Percentiles rank a stretch among this genome's conserved stretches.
Evolutionary conservation across 2,329 filamentous ascomycete species (phyloP).

Genomic region (Lachnellula occidentalis): DNA sequence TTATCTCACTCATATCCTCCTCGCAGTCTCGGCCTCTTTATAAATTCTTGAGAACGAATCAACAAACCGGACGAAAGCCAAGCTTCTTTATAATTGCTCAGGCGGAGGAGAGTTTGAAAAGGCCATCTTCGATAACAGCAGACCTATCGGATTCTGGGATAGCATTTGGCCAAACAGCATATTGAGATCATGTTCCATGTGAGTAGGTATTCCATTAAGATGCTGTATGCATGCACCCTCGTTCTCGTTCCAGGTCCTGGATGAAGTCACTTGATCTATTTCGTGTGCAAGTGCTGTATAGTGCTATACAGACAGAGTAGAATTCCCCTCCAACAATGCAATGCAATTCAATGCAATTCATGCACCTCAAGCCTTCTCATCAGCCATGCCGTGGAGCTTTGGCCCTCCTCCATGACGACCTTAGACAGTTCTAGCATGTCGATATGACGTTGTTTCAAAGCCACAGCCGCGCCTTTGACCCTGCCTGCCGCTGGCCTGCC

Average conservation of each 20-base stretch:
- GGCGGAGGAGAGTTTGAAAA: neutral
- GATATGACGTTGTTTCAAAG: neutral
- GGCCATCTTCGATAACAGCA: neutral
- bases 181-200: neutral
- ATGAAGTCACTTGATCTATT: slow-evolving; percentile 1
- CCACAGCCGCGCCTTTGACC: neutral
- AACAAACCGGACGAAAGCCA: no score
- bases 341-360: no score
- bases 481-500: neutral
- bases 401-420: neutral
- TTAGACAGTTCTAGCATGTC: no score
- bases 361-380: no score
- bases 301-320: neutral
- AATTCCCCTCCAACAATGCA: no score
- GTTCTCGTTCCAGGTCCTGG: neutral
- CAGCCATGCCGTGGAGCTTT: no score
- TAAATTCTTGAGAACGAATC: no score
- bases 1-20: no score
- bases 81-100: neutral
- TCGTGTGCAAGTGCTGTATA: neutral
- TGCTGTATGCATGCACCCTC: neutral
- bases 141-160: neutral
- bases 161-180: neutral
- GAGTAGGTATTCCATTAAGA: neutral
- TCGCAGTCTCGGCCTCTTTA: no score